Conservation (phyloP, 2,329 filamentous ascomycete species). For the Arachnomyces sp. region DNA sequence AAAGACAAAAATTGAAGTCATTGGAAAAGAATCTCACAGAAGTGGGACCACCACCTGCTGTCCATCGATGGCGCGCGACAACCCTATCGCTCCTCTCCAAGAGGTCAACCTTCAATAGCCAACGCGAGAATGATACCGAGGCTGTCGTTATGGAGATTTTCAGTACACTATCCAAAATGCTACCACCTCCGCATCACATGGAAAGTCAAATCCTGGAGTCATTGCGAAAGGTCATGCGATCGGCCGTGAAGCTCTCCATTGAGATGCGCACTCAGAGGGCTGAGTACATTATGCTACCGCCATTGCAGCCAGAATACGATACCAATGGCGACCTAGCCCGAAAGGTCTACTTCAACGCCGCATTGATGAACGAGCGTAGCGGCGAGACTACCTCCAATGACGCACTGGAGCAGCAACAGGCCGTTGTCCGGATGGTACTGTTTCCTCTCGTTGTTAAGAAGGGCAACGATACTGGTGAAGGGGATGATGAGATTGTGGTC, state of each 20-base stretch:
- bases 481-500: slow-evolving; percentile 91
- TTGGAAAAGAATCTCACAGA: slow-evolving; percentile 87
- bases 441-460: slow-evolving; percentile 97
- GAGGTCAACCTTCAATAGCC: slow-evolving; percentile 68
- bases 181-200: slow-evolving; percentile 76
- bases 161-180: slow-evolving; percentile 70
- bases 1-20: slow-evolving; percentile 92
- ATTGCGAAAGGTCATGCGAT: slow-evolving; percentile 75
- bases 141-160: slow-evolving; percentile 91
- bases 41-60: slow-evolving; percentile 78
- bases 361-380: slow-evolving; percentile 88
- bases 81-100: slow-evolving; percentile 83
- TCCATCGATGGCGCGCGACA: slow-evolving; percentile 93
- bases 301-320: slow-evolving; percentile 89
- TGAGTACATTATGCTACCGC: slow-evolving; percentile 98
- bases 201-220: slow-evolving; percentile 76
- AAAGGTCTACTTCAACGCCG: slow-evolving; percentile 84
- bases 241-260: slow-evolving; percentile 83
- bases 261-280: slow-evolving; percentile 97
- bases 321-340: slow-evolving; percentile 81
- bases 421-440: slow-evolving; percentile 81
- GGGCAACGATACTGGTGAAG: slow-evolving; percentile 77
- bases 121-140: slow-evolving; percentile 84
- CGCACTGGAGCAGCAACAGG: slow-evolving; percentile 66
- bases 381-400: slow-evolving; percentile 65